Evolutionary conservation across 2,329 filamentous ascomycete species (phyloP).

Genomic region (Albifimbria verrucaria): DNA sequence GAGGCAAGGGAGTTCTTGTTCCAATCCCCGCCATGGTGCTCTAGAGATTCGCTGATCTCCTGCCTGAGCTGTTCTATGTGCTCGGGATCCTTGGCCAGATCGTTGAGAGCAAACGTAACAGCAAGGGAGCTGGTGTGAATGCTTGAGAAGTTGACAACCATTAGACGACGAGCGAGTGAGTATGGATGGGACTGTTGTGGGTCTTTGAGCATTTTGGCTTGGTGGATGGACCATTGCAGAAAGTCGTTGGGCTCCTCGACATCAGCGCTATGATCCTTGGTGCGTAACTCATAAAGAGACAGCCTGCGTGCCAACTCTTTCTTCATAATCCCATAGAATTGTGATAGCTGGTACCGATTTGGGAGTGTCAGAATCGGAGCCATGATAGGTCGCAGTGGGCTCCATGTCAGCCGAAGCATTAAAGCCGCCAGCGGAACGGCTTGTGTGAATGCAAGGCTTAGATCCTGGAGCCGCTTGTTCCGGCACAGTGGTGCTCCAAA

Average conservation of each 20-base stretch:
- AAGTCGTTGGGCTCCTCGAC: conserved; percentile 6
- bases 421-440: background rate
- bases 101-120: conserved; percentile 35
- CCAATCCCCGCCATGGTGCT: conserved; percentile 19
- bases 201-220: conserved; percentile 12
- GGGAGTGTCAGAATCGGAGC: background rate
- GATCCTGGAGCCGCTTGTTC: background rate
- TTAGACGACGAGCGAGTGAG: conserved; percentile 22
- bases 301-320: background rate
- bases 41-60: conserved; percentile 16
- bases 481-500: background rate
- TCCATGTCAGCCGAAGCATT: background rate
- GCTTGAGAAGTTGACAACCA: conserved; percentile 32
- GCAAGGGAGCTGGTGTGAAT: conserved; percentile 35
- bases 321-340: background rate
- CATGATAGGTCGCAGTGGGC: background rate
- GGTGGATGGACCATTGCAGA: conserved; percentile 7
- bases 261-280: background rate
- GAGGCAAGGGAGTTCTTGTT: conserved; percentile 28
- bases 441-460: background rate
- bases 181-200: conserved; percentile 17
- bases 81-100: conserved; percentile 34
- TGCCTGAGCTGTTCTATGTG: conserved; percentile 39
- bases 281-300: background rate
- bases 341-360: background rate